Evolutionary conservation across 2,329 filamentous ascomycete species (phyloP), one percentile per base, ranked within the genome.

Genomic region (Penicillium sp.): DNA sequence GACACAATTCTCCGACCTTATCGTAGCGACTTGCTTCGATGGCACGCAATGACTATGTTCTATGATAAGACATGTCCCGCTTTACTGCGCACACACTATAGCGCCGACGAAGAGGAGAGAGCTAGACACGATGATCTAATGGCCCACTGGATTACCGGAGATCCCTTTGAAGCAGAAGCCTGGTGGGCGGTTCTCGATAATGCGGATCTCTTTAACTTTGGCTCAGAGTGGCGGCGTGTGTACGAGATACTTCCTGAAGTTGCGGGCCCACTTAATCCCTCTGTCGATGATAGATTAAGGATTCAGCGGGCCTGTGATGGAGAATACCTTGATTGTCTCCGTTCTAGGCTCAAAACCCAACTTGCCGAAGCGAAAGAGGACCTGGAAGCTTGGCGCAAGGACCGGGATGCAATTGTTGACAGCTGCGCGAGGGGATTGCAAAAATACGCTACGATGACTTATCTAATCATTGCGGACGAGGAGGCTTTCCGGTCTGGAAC

Each of bases 401-500:
- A 48, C 34, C 48, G 48, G 29, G 31, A 48, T 29, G 26, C 54
- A 37, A n/a, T 52, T 2, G 44, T 56, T 22, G 54, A 48, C 4
- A 38, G 26, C 11, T 4, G 13, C 13, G 48, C 29, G n/a, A 52
- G 20, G 6, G 8, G 3, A 29, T 47, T 56, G 37, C 54, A 56
- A 18, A 39, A 35, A 13, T 14, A 5, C 11, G 22, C 32, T 6
- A 45, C 44, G 37, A 24, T 6, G 11, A 57, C 43, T 6, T 57
- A 53, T 42, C 31, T 57, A 2, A n/a, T 57, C 20, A 63, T 57
- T 34, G 50, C 55, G 10, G 55, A 55, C 37, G 45, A 64, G 10
- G 67, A 69, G 38, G 55, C 55, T 31, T 57, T 57, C 31, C 6
- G 31, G 8, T 38, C 44, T 18, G 26, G 50, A 20, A 32, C 31